phyloP scores from a whole-genome alignment of 106 monocot genomes.

The Acanthochlamys bracteata region DNA sequence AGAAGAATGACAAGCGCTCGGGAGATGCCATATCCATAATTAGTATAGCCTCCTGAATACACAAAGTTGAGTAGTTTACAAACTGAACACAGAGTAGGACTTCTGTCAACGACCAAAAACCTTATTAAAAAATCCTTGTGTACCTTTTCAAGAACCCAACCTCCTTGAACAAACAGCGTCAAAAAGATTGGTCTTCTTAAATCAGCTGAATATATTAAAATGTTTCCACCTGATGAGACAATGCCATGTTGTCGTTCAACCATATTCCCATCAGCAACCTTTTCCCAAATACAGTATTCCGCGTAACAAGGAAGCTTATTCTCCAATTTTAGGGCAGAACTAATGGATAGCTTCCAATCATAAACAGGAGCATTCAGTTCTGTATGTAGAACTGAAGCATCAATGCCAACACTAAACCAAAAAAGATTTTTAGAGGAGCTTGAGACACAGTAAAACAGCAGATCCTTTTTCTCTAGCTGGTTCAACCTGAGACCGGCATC shows the following conservation, averaged over 20 bases:
- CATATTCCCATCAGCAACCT: constrained; percentile 49
- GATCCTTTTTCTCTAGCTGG: constrained; percentile 85
- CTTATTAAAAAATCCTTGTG: background rate
- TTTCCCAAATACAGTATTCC: constrained; percentile 88
- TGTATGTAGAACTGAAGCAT: constrained; percentile 89
- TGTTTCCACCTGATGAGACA: constrained; percentile 51
- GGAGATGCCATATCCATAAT: constrained; percentile 51
- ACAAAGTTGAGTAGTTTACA: too few species aligned
- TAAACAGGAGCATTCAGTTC: constrained; percentile 83
- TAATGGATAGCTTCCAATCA: constrained; percentile 94
- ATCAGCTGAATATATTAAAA: constrained; percentile 71
- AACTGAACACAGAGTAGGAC: background rate
- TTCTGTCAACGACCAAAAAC: background rate
- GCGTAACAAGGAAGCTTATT: constrained; percentile 88
- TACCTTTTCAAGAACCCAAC: constrained; percentile 95
- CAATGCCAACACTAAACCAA: constrained; percentile 78
- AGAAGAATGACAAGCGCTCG: constrained; percentile 68
- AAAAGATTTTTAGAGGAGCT: constrained; percentile 25
- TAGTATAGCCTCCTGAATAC: constrained; percentile 55
- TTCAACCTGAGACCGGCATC: constrained; percentile 50
- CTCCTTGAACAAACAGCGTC: constrained; percentile 84
- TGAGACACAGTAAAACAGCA: constrained; percentile 50
- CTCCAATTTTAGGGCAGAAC: constrained; percentile 72
- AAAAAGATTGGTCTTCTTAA: constrained; percentile 70
- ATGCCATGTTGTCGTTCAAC: constrained; percentile 75